phyloP scores from a whole-genome alignment of 345 rosid genomes.

The Sonneratia caseolaris region DNA sequence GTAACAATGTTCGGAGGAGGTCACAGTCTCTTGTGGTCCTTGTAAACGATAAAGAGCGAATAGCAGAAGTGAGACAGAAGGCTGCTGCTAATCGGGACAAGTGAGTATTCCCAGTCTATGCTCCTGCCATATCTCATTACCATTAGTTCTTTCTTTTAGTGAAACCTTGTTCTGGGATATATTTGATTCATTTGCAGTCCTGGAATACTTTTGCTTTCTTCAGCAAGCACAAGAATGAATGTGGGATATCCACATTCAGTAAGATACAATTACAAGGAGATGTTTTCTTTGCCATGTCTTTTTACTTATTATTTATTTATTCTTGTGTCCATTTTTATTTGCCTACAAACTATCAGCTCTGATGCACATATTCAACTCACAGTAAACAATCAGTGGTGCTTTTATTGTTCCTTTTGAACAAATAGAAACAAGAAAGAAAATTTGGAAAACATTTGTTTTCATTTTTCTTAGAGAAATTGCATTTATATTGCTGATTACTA shows the following conservation, averaged over 20 bases:
- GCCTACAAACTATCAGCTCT: not conserved
- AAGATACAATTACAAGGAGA: not conserved
- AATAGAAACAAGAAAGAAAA: not conserved
- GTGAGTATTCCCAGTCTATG: conserved; percentile 35
- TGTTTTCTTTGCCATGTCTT: not conserved
- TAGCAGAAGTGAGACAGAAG: conserved; percentile 81
- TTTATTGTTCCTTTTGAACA: not conserved
- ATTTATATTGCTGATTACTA: no score
- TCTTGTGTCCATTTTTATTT: not conserved
- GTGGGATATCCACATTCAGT: not conserved
- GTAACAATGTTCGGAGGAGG: conserved; percentile 89
- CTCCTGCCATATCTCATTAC: not conserved
- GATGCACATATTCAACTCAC: not conserved
- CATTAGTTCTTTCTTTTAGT: not conserved
- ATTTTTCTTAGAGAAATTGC: no score
- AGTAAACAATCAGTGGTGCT: not conserved
- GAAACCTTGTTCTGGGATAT: not conserved
- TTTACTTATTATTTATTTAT: not conserved
- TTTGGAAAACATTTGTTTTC: no score
- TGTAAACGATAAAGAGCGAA: conserved; percentile 90
- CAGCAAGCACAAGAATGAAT: not conserved
- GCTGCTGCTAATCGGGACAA: conserved; percentile 89
- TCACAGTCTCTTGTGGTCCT: conserved; percentile 84
- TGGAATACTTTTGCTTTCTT: not conserved
- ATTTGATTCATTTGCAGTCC: not conserved